Percentiles rank a stretch among this genome's conserved stretches.
Conservation (phyloP, 176 grass and related monocot genomes). For the Lolium perenne region DNA sequence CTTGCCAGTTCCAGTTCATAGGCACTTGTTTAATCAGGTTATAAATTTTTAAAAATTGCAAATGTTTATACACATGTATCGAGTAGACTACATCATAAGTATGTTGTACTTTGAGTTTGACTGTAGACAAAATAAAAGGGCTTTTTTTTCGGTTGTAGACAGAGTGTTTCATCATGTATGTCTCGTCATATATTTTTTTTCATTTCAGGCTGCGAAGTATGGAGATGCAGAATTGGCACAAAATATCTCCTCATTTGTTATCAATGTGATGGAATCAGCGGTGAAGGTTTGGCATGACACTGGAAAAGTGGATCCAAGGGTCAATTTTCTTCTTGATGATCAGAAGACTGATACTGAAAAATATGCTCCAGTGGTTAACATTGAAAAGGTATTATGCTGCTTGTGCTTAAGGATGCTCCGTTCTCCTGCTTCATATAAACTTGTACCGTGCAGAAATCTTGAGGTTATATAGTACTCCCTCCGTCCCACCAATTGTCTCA, state of each 20-base stretch:
- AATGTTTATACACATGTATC: neutral
- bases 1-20: slow-evolving; percentile 23
- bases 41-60: slow-evolving; percentile 21
- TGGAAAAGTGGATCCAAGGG: slow-evolving; percentile 65
- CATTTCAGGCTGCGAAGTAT: slow-evolving; percentile 66
- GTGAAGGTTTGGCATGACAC: slow-evolving; percentile 92
- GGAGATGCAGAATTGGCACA: slow-evolving; percentile 48
- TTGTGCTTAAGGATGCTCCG: neutral
- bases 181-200: slow-evolving; percentile 21
- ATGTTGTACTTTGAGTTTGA: slow-evolving; percentile 13
- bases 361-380: slow-evolving; percentile 76
- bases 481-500: too few species aligned
- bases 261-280: slow-evolving; percentile 73
- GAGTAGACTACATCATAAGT: slow-evolving; percentile 21
- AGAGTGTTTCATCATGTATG: slow-evolving; percentile 5
- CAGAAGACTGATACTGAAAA: slow-evolving; percentile 75
- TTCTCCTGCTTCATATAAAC: slow-evolving; percentile 15
- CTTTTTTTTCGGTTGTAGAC: neutral
- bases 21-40: neutral
- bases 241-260: slow-evolving; percentile 69
- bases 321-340: slow-evolving; percentile 91
- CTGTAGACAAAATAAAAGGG: neutral
- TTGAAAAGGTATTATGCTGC: slow-evolving; percentile 73
- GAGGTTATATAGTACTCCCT: neutral
- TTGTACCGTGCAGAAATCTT: slow-evolving; percentile 13